Base-by-base conservation (phyloP, 1,284 basidiomycete species). In the Cystobasidiaceae sp. region DNA sequence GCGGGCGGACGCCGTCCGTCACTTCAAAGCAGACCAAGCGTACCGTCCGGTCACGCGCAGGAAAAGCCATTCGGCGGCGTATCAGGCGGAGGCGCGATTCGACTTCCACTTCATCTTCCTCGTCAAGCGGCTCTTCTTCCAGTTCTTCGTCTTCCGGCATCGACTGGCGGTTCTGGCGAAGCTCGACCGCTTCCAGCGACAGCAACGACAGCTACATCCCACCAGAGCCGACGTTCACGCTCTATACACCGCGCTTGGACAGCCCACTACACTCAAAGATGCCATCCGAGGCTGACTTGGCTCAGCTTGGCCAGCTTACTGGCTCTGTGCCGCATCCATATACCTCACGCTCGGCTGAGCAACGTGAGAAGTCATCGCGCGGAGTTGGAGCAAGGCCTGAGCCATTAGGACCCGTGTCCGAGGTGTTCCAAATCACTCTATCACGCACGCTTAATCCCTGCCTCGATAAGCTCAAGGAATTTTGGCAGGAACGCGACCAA, bases 111-210 rank as follows among this genome's bases (percentile, higher is more conserved):
- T 67, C 67, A 21, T 66, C 60, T 15, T 64, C 68, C 9, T 63
- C 66, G 11, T 58, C 61, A 21, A 61, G 50, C 7, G 33, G 27
- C 21, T 54, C 58, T 25, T 68, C 67, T 8, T 62, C 67, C 3
- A 69, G 68, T 9, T 61, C 67, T 19, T 57, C 56, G 32, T 68
- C 68, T 0, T 71, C 70, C 0, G 71, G 71, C 60, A 70, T 57
- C 11, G 68, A 70, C 19, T 74, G 72, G 72, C 67, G 66, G 15
- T 74, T 74, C 64, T 74, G 73, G 73, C 57, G 71, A 11, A 68
- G 68, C 0, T 71, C 71, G 11, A 62, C 54, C 25, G 59, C 67
- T 15, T 68, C 70, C 4, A 64, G 54, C 27, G 65, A 66, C 21
- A 68, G 67, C 2, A 48, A 60, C 25, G 51, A 55, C 28, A 60